Evolutionary conservation across 805 yeast genomes (phyloP), one percentile per base, ranked within the genome.

Genomic region (Cyberlindnera americana): DNA sequence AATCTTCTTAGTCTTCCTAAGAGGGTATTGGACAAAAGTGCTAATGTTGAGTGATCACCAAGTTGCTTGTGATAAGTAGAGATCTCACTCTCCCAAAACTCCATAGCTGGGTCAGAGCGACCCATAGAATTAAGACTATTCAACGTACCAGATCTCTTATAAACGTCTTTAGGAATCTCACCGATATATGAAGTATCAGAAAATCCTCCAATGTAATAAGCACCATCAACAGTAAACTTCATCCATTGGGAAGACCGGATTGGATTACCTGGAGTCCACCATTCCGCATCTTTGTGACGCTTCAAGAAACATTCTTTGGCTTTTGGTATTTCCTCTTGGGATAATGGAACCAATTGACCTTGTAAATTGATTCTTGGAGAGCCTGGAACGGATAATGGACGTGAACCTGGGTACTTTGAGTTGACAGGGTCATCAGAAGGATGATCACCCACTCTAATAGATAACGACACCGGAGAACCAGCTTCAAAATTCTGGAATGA

Each of bases 171-270:
- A 33, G 78, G 74, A 38, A 84, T 70, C 24, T 69, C 66, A 12
- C 95, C 95, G 49, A 84, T 83, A 57, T 71, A 86, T 15, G 90
- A 85, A 38, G 78, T 69, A 52, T 81, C 85, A 28, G 95, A 93
- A 57, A 83, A 84, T 1, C 95, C 95, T 24, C 95, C 95, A 29
- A 85, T 67, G 54, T 82, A 72, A 61, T 81, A 81, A 19, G 82
- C 70, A 4, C 70, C 72, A 2, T 74, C 73, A 14, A 85, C 84
- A 14, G 66, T 62, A 44, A 85, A 75, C 52, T 76, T 78, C 35
- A 69, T 69, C 83, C 88, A 86, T 34, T 67, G 69, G 2, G 88
- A 69, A 18, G 62, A 59, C 54, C 84, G 91, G 25, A 83, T 70
- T 19, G 77, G 72, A 23, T 69, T 58, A 3, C 76, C 77, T 1